Evolutionary conservation across 1,284 basidiomycete genomes (phyloP).

Genomic region (Bondarzewia mesenterica): DNA sequence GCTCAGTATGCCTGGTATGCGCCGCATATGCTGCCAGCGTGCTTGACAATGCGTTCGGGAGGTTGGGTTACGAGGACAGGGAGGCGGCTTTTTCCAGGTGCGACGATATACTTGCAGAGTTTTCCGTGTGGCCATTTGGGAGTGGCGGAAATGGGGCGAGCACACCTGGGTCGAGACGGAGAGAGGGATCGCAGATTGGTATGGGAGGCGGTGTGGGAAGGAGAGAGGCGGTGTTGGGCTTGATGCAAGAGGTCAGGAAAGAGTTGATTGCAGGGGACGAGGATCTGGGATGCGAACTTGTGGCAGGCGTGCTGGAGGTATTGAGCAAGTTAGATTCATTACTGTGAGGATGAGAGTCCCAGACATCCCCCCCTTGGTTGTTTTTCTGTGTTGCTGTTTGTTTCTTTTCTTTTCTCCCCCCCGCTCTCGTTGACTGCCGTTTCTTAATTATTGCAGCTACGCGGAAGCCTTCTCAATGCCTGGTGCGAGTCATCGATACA

Average conservation of each 20-base stretch:
- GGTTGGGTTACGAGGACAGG: slow-evolving; percentile 83
- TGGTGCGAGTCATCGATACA: too few species aligned
- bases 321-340: slow-evolving; percentile 83
- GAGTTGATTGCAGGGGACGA: slow-evolving; percentile 54
- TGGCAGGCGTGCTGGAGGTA: slow-evolving; percentile 88
- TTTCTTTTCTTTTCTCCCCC: too few species aligned
- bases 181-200: slow-evolving; percentile 42
- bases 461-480: too few species aligned
- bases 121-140: slow-evolving; percentile 86
- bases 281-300: slow-evolving; percentile 81
- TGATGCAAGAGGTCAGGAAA: slow-evolving; percentile 72
- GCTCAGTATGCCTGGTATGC: slow-evolving; percentile 82
- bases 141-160: slow-evolving; percentile 15
- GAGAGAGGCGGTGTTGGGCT: slow-evolving; percentile 70
- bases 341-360: slow-evolving; percentile 41
- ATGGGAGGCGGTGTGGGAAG: slow-evolving; percentile 44
- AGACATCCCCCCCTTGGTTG: too few species aligned
- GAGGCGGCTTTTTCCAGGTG: slow-evolving; percentile 87
- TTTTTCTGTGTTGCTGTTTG: too few species aligned
- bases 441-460: too few species aligned
- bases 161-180: slow-evolving; percentile 21
- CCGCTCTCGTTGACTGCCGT: too few species aligned
- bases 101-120: slow-evolving; percentile 88
- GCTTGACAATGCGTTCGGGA: slow-evolving; percentile 86
- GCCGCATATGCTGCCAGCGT: slow-evolving; percentile 90